Conservation (phyloP, 2,329 filamentous ascomycete genomes). For the Pseudogymnoascus sp. region DNA sequence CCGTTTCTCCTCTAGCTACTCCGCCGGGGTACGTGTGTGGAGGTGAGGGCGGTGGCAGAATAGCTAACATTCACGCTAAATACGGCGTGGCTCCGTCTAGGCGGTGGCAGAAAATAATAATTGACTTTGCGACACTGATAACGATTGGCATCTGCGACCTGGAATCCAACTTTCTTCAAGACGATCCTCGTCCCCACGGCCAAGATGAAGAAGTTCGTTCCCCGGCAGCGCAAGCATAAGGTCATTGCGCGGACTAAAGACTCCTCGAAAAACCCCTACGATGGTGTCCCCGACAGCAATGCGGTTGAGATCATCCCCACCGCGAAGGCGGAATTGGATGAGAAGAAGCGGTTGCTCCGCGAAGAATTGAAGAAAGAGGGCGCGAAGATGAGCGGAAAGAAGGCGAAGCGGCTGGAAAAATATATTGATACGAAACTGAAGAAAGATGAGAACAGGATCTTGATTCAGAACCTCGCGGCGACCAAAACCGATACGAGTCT, state of each 20-base stretch:
- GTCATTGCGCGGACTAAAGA: conserved; percentile 55
- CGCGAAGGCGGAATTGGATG: conserved; percentile 38
- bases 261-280: conserved; percentile 32
- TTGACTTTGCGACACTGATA: conserved; percentile 7
- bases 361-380: conserved; percentile 44
- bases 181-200: conserved; percentile 2
- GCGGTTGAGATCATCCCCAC: conserved; percentile 41
- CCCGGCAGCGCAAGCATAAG: conserved; percentile 59
- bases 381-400: conserved; percentile 52
- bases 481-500: conserved; percentile 74
- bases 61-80: background rate
- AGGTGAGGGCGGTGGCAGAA: conserved; percentile 9
- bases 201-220: conserved; percentile 42
- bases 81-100: background rate
- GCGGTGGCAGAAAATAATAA: conserved; percentile 7
- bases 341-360: conserved; percentile 47
- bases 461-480: conserved; percentile 74
- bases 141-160: conserved; percentile 3
- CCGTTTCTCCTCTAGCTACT: background rate
- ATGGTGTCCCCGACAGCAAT: conserved; percentile 43
- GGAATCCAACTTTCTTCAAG: conserved; percentile 1
- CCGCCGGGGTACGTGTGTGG: conserved; percentile 2
- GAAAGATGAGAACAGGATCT: conserved; percentile 81
- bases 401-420: conserved; percentile 58
- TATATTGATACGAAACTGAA: conserved; percentile 82